A percentile compares a stretch with the other conserved stretches of the same genome.
Evolutionary conservation across 768 basidiomycete genomes (phyloP).

Genomic region (Leccinum fibrillosum): DNA sequence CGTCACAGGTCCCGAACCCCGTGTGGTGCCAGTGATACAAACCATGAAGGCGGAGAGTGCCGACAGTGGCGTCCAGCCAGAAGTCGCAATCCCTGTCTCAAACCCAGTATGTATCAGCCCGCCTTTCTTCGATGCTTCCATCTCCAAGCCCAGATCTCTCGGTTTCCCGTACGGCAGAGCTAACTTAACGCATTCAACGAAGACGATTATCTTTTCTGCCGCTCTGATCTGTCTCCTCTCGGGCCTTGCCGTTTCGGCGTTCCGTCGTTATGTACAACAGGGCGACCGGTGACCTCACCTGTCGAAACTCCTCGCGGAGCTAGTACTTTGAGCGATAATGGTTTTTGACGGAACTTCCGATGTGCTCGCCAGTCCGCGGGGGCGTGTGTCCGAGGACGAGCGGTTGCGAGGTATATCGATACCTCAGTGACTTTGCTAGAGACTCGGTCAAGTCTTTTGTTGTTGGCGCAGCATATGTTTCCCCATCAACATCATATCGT

Average conservation of each 20-base stretch:
- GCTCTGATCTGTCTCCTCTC: neutral
- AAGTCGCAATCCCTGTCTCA: neutral
- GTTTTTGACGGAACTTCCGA: constrained; percentile 4
- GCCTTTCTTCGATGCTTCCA: neutral
- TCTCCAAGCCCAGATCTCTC: neutral
- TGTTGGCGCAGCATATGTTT: neutral
- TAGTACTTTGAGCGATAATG: constrained; percentile 3
- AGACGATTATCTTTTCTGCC: neutral
- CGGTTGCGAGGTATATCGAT: neutral
- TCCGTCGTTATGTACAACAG: neutral
- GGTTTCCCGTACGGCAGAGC: neutral
- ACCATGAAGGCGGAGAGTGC: neutral
- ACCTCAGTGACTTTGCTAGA: neutral
- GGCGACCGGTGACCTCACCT: neutral
- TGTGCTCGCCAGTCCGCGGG: constrained; percentile 4
- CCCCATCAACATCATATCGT: neutral
- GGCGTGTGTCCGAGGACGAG: neutral
- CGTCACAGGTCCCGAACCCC: neutral
- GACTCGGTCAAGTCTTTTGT: neutral
- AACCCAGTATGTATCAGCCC: neutral
- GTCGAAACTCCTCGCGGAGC: neutral
- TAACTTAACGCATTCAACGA: neutral
- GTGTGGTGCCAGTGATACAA: neutral
- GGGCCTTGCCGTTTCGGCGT: neutral
- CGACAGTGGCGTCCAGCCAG: neutral